Conservation (phyloP, 1,284 basidiomycete genomes). For the Fomitopsis pinicola region DNA sequence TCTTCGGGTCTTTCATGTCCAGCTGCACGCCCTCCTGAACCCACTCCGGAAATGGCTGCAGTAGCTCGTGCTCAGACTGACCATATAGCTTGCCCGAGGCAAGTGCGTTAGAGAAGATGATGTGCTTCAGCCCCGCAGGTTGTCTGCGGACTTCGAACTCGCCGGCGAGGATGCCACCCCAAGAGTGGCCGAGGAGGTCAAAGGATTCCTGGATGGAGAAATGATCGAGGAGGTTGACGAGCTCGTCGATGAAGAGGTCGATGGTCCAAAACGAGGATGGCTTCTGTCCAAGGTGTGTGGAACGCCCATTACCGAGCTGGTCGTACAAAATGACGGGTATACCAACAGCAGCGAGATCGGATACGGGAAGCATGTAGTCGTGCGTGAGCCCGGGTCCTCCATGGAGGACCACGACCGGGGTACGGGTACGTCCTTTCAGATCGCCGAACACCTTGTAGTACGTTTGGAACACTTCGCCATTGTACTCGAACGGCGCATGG, state of each 20-base stretch:
- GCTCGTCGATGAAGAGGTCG: constrained; percentile 16
- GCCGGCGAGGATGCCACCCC: constrained; percentile 30
- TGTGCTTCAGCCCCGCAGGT: constrained; percentile 26
- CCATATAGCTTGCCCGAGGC: constrained; percentile 19
- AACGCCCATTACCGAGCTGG: constrained; percentile 30
- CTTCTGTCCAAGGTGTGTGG: constrained; percentile 28
- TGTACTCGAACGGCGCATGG: not conserved
- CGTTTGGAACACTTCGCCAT: constrained; percentile 12
- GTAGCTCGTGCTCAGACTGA: constrained; percentile 12
- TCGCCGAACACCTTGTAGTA: constrained; percentile 14
- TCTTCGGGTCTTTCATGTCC: constrained; percentile 19
- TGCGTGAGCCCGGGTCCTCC: constrained; percentile 23
- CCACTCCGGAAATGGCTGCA: constrained; percentile 18
- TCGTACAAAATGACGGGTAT: constrained; percentile 31
- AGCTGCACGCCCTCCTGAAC: constrained; percentile 19
- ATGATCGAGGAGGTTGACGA: constrained; percentile 24
- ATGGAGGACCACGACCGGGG: constrained; percentile 18
- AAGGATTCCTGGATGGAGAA: constrained; percentile 24
- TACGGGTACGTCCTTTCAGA: constrained; percentile 2
- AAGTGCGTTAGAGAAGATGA: constrained; percentile 24
- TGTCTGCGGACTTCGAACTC: constrained; percentile 19
- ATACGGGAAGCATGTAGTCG: constrained; percentile 21
- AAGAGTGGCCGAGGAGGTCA: constrained; percentile 32
- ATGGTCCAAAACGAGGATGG: constrained; percentile 28
- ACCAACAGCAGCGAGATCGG: constrained; percentile 15